Evolutionary conservation across 2,329 filamentous ascomycete species (phyloP), one percentile per base, ranked within the genome.

Genomic region (Ilyonectria mors-panacis): DNA sequence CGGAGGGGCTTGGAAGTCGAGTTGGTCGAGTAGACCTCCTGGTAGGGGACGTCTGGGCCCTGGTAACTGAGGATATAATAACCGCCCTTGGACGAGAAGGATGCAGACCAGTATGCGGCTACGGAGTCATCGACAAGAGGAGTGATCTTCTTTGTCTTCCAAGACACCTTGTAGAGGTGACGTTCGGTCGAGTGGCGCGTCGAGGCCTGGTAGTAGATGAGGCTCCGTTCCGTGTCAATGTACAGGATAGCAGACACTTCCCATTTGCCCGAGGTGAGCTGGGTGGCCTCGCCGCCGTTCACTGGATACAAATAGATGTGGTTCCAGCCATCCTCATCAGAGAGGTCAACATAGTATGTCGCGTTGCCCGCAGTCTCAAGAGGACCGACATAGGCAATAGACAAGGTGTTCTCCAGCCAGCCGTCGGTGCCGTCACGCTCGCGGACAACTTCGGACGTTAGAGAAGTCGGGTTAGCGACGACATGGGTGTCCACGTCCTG

Each of bases 41-140:
- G 90, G 78, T 92, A 92, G 0, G 91, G 91, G 0, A 93, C 87
- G 61, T 92, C 87, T 0, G 91, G 91, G 0, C 91, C 91, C 19
- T 81, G 79, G 76, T 93, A 93, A 58, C 82, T 86, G 3, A 92
- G 85, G 47, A 93, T 87, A 74, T 92, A 92, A 81, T 90, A 93
- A 2, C 86, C 86, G 0, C 87, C 88, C 1, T 80, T 82, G 2
- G 87, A 83, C 0, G 90, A 92, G 79, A 93, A 93, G 1, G 89
- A 91, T 0, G 90, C 91, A 6, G 83, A 84, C 86, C 88, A 93
- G 73, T 85, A 87, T 0, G 85, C 91, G 0, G 89, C 79, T 0
- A 87, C 81, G 0, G 80, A 83, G 60, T 91, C 88, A 59, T 93
- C 87, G 5, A 92, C 91, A 0, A 93, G 85, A 0, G 90, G 79